phyloP scores from a whole-genome alignment of 345 rosid genomes.

The Salix caprea region DNA sequence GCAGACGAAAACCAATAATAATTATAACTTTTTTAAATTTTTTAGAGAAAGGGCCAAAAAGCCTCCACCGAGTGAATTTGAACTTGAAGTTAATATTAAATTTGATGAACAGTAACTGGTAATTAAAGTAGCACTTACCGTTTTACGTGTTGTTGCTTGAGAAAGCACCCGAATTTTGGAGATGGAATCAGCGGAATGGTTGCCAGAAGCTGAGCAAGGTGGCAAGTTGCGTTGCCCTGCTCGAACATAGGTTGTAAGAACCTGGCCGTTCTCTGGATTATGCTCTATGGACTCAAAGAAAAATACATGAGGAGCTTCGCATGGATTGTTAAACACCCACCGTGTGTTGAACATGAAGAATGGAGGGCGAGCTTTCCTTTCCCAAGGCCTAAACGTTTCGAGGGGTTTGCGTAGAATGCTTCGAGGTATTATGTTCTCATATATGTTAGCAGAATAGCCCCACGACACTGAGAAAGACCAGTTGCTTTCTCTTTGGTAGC shows the following conservation, averaged over 20 bases:
- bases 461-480: conserved; percentile 69
- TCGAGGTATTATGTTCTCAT: conserved; percentile 52
- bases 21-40: too few relatives aligned
- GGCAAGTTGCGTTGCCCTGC: conserved; percentile 18
- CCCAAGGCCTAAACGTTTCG: conserved; percentile 53
- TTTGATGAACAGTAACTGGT: too few relatives aligned
- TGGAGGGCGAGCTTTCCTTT: conserved; percentile 18
- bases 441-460: conserved; percentile 67
- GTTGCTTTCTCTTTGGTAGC: conserved; percentile 46
- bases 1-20: background rate
- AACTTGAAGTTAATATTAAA: too few relatives aligned
- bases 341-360: conserved; percentile 52
- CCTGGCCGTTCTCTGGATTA: conserved; percentile 4
- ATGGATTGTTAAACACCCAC: conserved; percentile 28
- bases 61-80: too few relatives aligned
- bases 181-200: conserved; percentile 47
- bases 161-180: conserved; percentile 43
- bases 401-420: conserved; percentile 47
- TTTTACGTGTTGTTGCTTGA: conserved; percentile 25
- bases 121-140: conserved; percentile 25
- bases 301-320: conserved; percentile 57
- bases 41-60: too few relatives aligned
- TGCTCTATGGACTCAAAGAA: conserved; percentile 50
- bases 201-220: conserved; percentile 37
- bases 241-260: conserved; percentile 39